Base-by-base conservation (phyloP, 2,329 filamentous ascomycete species). In the Calonectria pteridis region DNA sequence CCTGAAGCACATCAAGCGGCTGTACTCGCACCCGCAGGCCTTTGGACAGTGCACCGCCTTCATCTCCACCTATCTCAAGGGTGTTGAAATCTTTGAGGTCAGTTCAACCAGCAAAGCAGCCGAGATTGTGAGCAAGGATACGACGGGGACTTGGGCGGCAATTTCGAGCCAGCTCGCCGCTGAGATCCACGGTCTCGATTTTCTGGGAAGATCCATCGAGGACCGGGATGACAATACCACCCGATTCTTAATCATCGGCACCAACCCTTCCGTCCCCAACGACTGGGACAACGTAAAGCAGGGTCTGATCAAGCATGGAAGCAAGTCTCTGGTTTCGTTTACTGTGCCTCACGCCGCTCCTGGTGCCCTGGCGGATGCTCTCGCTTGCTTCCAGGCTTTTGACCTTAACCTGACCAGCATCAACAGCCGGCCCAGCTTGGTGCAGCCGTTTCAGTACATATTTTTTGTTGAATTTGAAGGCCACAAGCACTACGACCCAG, bases 1-100 rank as follows among this genome's bases (percentile, higher is more conserved):
- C 75, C 84, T 96, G 75, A 84, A 86, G 69, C 88, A 93, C 78
- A 89, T 98, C 80, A 90, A 89, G 78, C 93, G 93, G 80, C 85
- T 99, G 50, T 98, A 98, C 86, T 97, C 95, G 29, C 97, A 99
- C 84, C 96, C 96, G 13, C 97, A 99, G 85, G 97, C 95, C 33
- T 98, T 97, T 88, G 95, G 95, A 31, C 97, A 99, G 86, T 98
- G 96, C 84, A 92, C 92, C 55, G 84, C 82, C 11, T 98, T 98
- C 84, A 89, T 98, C 31, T 87, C 89, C 11, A 87, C 88, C 33
- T 88, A 94, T 79, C 90, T 98, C 75, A 92, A 92, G 78, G 91
- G 91, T 55, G 88, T 93, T n/a, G 95, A 98, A 85, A 90, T 93
- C 67, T 91, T 96, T 73, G 96, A 98, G 82, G 93, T 95, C 53